Evolutionary conservation across 768 basidiomycete genomes (phyloP), one percentile per base, ranked within the genome.

Genomic region (Sarcodon aspratus): DNA sequence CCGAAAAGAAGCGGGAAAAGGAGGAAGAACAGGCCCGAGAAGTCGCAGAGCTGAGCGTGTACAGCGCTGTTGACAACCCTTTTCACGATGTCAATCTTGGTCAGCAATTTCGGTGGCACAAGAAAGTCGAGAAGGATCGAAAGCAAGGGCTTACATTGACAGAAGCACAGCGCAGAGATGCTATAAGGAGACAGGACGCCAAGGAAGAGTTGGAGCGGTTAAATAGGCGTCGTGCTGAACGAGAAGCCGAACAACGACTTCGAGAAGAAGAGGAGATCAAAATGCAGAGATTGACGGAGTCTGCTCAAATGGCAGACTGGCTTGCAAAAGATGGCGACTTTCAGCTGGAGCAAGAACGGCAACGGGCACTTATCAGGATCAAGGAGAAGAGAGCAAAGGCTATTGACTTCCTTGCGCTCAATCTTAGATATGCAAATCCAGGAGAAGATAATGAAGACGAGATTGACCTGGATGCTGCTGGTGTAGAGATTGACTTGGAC

Each of bases 251-350:
- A 58, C 80, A 85, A 63, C 74, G 74, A 51, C 68, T 97, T 18
- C 70, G 94, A 33, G 96, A 99, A 59, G 90, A 97, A 59, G 96
- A 99, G 65, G 91, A 94, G 57, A 65, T 88, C 52, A 73, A 86
- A 54, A 89, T 93, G 79, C 82, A 85, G 51, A 75, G 93, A 48
- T 59, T 95, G 49, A 85, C 91, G 46, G 96, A 99, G 67, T 92
- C 93, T 18, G 91, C 85, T 7, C 92, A 96, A 59, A 98, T 97
- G 94, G 86, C 90, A 6, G 93, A 96, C 50, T 99, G 96, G 96
- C 73, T 97, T 52, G 80, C 89, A 35, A 94, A 94, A 66, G 96
- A 99, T 58, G 95, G 91, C 44, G 90, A 92, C 54, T 99, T 98
- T 64, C 92, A 97, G 63, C 75, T 99, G 45, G 90, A 96, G 52